Evolutionary conservation across 371 early-diverging fungal genomes (phyloP).

Genomic region (Mucor irregularis): DNA sequence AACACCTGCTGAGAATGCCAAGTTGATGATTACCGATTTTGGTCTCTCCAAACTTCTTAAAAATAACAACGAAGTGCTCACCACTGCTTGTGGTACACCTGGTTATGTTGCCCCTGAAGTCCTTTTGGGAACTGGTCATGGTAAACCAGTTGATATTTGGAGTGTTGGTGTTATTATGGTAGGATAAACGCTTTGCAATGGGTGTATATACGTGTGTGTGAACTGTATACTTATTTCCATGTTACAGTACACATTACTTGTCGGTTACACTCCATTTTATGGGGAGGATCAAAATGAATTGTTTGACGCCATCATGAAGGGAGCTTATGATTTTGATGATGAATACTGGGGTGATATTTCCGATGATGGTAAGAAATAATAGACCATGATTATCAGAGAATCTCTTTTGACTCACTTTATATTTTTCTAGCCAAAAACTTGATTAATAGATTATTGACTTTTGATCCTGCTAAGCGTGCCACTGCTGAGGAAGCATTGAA

Average conservation of each 20-base stretch:
- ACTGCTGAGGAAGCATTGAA: constrained; percentile 74
- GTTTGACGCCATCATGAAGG: constrained; percentile 62
- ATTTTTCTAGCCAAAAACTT: constrained; percentile 71
- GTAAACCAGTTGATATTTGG: constrained; percentile 84
- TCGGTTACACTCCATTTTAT: constrained; percentile 89
- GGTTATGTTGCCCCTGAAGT: constrained; percentile 91
- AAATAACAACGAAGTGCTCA: constrained; percentile 57
- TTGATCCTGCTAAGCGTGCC: constrained; percentile 66
- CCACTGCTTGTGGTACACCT: constrained; percentile 82
- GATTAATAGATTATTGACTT: constrained; percentile 65
- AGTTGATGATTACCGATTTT: constrained; percentile 73
- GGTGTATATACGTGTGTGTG: not conserved
- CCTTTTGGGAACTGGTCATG: constrained; percentile 62
- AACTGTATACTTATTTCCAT: not conserved
- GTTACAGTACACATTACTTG: constrained; percentile 68
- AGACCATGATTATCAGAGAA: too few species aligned
- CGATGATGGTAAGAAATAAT: constrained; percentile 48
- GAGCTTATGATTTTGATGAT: constrained; percentile 70
- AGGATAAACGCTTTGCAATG: constrained; percentile 3
- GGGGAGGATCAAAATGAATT: constrained; percentile 64
- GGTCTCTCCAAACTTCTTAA: constrained; percentile 75
- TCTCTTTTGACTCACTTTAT: too few species aligned
- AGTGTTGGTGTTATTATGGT: constrained; percentile 85
- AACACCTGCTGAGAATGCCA: constrained; percentile 51
- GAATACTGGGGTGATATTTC: constrained; percentile 80